Evolutionary conservation across 441 rosid species (phyloP), one percentile per base, ranked within the genome.

Genomic region (Arabidopsis hybrid): DNA sequence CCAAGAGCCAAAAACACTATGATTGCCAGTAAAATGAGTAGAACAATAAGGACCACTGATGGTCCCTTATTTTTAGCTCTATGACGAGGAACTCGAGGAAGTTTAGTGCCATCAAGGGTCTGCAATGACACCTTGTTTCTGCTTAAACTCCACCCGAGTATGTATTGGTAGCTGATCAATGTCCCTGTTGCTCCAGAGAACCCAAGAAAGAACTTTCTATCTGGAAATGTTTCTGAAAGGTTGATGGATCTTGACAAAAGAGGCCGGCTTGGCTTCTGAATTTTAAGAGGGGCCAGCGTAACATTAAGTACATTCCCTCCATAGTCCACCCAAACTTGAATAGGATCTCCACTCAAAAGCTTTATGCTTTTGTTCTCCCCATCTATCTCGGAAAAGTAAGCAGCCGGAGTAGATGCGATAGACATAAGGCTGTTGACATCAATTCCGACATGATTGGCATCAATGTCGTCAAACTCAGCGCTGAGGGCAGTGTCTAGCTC

Each of bases 111-210:
- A 38, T 76, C 82, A 47, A 86, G 66, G 29, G 45, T 1, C 16
- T 76, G 50, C 34, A 67, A 5, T 62, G 86, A 84, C 59, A 64
- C 67, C 32, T 73, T 78, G 52, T 64, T 83, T 59, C 26, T 68
- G 57, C 80, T 83, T 80, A 90, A 90, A 80, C 88, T 90, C 89
- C 91, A 91, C 0, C 88, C 91, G 0, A 86, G 80, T 71, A 91
- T 67, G 65, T 83, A 88, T 38, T 84, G 88, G 52, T 76, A 53
- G 53, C 85, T 77, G 8, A 60, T 8, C 31, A 73, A 12, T 7
- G 84, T 38, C 43, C 85, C 85, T 4, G 86, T 87, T 14, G 89
- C 69, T 50, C 90, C 83, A 51, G 89, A 85, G 84, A 89, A 88
- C 31, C 95, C 94, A 60, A 84, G 69, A 74, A 60, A 74, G 11